These are phyloP conservation scores for Endothia cerciana DNA, from an alignment of 2,329 filamentous ascomycete species.

Conservation along the genomic window DNA sequence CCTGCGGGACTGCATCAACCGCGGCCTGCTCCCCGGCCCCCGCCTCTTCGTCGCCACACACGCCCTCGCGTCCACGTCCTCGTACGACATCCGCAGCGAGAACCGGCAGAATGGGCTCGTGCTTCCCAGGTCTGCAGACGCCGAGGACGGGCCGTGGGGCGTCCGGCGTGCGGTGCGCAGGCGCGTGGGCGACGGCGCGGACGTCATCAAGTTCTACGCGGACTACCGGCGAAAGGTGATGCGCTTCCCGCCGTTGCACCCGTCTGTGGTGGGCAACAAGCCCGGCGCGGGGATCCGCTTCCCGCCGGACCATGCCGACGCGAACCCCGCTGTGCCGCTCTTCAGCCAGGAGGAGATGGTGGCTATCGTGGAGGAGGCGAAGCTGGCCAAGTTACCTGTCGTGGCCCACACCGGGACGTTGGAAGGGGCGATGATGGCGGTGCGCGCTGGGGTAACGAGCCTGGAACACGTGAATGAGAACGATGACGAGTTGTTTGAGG, in stretches of 20 bases:
- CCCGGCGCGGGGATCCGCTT: conserved; percentile 36
- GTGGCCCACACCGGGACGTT: conserved; percentile 47
- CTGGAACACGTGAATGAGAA: conserved; percentile 51
- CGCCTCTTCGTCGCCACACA: conserved; percentile 60
- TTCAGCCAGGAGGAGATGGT: conserved; percentile 55
- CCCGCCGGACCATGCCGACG: conserved; percentile 38
- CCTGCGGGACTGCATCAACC: conserved; percentile 57
- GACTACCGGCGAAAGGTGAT: conserved; percentile 51
- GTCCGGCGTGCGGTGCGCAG: conserved; percentile 51
- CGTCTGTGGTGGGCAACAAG: conserved; percentile 30
- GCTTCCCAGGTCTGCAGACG: conserved; percentile 45
- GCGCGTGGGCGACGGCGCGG: conserved; percentile 51
- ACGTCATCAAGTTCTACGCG: conserved; percentile 55
- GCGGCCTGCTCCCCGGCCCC: conserved; percentile 57
- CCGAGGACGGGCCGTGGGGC: conserved; percentile 52
- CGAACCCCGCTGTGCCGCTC: conserved; percentile 47
- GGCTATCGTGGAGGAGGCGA: conserved; percentile 52
- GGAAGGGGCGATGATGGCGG: conserved; percentile 49
- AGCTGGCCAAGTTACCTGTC: conserved; percentile 45
- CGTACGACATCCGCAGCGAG: conserved; percentile 54
- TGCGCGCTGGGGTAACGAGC: conserved; percentile 49
- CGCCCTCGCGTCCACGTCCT: conserved; percentile 52
- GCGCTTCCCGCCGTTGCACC: conserved; percentile 45
- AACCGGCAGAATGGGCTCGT: conserved; percentile 42
- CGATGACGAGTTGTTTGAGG: conserved; percentile 45